Evolutionary conservation across 306 rosid species (phyloP).

Genomic region (Casuarina glauca): DNA sequence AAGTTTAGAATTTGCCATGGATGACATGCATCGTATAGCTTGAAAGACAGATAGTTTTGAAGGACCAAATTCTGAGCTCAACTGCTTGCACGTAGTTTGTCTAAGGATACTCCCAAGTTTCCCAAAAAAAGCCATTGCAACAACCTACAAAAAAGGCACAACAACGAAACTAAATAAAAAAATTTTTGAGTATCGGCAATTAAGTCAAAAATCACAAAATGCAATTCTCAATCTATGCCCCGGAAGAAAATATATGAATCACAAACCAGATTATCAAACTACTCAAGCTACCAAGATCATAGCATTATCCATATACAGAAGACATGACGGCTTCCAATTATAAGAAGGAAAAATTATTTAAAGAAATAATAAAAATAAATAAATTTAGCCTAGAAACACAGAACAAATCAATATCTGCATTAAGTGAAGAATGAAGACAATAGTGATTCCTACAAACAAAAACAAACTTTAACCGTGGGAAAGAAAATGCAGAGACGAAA

Average conservation of each 20-base stretch:
- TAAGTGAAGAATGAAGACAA: not conserved
- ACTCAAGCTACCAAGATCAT: not conserved
- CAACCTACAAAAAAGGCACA: slow-evolving; percentile 29
- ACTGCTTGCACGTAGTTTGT: slow-evolving; percentile 48
- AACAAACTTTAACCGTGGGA: not conserved
- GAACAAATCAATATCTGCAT: not conserved
- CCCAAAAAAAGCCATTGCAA: slow-evolving; percentile 76
- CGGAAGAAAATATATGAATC: too few species aligned
- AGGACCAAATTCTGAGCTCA: slow-evolving; percentile 42
- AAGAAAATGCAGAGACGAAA: not conserved
- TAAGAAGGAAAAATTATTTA: not conserved
- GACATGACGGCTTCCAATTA: not conserved
- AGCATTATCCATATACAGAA: not conserved
- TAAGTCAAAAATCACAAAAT: too few species aligned
- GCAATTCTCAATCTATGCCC: too few species aligned
- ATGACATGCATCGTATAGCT: slow-evolving; percentile 69
- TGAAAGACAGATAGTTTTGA: slow-evolving; percentile 51
- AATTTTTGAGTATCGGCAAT: not conserved
- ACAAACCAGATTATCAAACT: not conserved
- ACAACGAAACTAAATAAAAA: not conserved
- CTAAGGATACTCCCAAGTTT: slow-evolving; percentile 71
- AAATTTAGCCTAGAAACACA: not conserved
- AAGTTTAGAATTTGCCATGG: slow-evolving; percentile 56
- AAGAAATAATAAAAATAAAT: not conserved
- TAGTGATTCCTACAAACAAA: not conserved